These are phyloP conservation scores for Arthrinium phaeospermum DNA, from an alignment of 2,329 filamentous ascomycete species.

Conservation along the genomic window DNA sequence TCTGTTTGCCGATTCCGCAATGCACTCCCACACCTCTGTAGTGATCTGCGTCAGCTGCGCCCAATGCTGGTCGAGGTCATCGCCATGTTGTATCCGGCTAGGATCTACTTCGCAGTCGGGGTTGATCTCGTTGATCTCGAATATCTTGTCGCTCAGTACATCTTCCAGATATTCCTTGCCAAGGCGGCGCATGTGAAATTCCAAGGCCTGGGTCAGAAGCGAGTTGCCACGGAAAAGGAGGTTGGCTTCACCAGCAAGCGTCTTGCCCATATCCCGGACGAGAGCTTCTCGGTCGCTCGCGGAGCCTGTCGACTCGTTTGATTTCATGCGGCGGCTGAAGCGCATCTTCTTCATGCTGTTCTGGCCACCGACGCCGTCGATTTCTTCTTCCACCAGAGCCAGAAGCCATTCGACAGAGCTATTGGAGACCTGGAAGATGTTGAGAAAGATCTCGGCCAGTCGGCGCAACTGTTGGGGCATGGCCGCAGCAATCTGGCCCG, in stretches of 20 bases:
- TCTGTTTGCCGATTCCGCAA: constrained; percentile 73
- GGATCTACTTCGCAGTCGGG: constrained; percentile 96
- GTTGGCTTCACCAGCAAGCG: constrained; percentile 86
- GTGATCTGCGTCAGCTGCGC: constrained; percentile 75
- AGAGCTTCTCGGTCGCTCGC: constrained; percentile 71
- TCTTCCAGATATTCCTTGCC: constrained; percentile 93
- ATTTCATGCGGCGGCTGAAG: constrained; percentile 73
- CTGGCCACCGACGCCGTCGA: constrained; percentile 89
- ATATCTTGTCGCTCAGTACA: constrained; percentile 81
- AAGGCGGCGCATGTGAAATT: constrained; percentile 93
- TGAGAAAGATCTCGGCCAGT: constrained; percentile 85
- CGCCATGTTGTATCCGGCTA: constrained; percentile 68
- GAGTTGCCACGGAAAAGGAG: constrained; percentile 95
- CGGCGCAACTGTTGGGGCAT: constrained; percentile 78
- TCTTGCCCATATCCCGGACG: constrained; percentile 79
- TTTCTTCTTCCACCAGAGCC: constrained; percentile 93
- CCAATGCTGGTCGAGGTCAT: constrained; percentile 87
- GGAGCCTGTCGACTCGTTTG: constrained; percentile 70
- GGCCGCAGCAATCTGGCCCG: constrained; percentile 80
- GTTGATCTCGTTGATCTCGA: constrained; percentile 88
- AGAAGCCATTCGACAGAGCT: constrained; percentile 88
- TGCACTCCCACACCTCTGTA: constrained; percentile 84
- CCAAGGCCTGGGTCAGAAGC: constrained; percentile 87
- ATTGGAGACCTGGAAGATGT: constrained; percentile 94
- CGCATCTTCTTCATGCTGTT: constrained; percentile 75